phyloP scores from a whole-genome alignment of 108 stramenopile species.

The Pseudonitzschia multiseries region DNA sequence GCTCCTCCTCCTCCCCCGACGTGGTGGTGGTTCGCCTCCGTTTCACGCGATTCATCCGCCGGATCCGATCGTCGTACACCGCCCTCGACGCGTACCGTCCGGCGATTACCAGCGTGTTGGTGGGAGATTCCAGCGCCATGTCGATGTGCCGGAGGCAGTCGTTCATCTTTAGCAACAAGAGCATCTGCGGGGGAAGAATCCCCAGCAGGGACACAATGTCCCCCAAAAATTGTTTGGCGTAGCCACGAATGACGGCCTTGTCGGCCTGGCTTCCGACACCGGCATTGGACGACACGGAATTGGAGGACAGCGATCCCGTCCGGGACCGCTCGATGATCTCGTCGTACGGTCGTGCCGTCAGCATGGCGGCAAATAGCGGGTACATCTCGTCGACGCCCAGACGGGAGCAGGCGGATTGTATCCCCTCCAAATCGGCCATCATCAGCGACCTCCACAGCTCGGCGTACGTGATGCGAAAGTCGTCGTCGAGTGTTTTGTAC shows the following conservation, averaged over 20 bases:
- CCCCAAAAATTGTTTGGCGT: constrained; percentile 85
- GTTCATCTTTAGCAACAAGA: constrained; percentile 94
- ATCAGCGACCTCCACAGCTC: constrained; percentile 83
- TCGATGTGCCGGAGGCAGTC: constrained; percentile 95
- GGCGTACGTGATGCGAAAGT: constrained; percentile 81
- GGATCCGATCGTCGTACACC: constrained; percentile 45
- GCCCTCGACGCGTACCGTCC: constrained; percentile 74
- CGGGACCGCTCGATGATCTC: constrained; percentile 80
- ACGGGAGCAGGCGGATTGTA: constrained; percentile 65
- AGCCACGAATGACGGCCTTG: constrained; percentile 83
- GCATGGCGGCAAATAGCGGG: constrained; percentile 89
- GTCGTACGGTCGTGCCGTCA: constrained; percentile 93
- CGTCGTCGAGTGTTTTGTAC: constrained; percentile 71
- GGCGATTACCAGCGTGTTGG: constrained; percentile 75
- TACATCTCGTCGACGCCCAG: constrained; percentile 86
- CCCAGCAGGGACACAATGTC: constrained; percentile 86
- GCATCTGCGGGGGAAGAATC: constrained; percentile 85
- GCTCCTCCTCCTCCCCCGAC: no score
- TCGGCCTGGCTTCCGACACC: constrained; percentile 54
- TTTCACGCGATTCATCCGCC: neutral
- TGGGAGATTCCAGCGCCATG: constrained; percentile 73
- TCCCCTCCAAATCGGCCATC: constrained; percentile 80
- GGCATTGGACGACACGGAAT: no score
- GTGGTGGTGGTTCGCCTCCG: no score
- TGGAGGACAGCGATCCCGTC: constrained; percentile 28